These are phyloP conservation scores for Pseudodiploospora longispora DNA, from an alignment of 2,329 filamentous ascomycete species.

Conservation along the genomic window DNA sequence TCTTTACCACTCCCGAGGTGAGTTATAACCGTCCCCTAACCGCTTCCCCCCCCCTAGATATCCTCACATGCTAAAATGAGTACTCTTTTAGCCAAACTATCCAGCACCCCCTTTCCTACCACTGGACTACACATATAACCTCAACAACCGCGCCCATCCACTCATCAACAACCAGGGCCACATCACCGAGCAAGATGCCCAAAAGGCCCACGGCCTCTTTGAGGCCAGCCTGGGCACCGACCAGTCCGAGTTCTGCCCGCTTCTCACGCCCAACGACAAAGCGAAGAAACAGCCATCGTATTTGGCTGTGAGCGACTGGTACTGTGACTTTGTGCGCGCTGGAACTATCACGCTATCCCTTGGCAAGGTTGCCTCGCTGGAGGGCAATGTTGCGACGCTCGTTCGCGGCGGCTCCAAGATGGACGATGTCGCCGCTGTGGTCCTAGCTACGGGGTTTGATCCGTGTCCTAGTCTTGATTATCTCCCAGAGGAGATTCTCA, in stretches of 20 bases:
- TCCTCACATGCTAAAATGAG: neutral
- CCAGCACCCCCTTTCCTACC: conserved; percentile 58
- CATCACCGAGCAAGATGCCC: conserved; percentile 50
- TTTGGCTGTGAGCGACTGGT: conserved; percentile 63
- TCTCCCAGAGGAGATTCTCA: conserved; percentile 48
- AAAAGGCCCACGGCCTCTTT: conserved; percentile 43
- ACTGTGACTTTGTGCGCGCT: conserved; percentile 64
- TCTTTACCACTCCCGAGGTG: conserved; percentile 45
- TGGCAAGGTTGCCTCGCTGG: conserved; percentile 35
- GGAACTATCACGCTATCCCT: conserved; percentile 45
- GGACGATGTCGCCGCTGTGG: conserved; percentile 53
- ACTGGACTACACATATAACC: conserved; percentile 67
- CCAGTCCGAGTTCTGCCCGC: conserved; percentile 42
- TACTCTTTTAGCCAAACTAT: conserved; percentile 28
- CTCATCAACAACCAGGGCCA: conserved; percentile 58
- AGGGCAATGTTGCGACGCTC: conserved; percentile 27
- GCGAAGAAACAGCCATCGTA: conserved; percentile 49
- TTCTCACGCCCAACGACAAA: conserved; percentile 29
- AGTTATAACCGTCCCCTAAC: conserved; percentile 10
- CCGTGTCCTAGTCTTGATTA: conserved; percentile 56
- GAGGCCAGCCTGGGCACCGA: conserved; percentile 41
- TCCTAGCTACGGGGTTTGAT: conserved; percentile 71
- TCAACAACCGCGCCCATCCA: conserved; percentile 50
- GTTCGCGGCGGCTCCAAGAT: conserved; percentile 27
- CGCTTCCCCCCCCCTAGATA: no score